Base-by-base conservation (phyloP, 2,329 filamentous ascomycete genomes). In the Stagonosporopsis cucurbitacearum region DNA sequence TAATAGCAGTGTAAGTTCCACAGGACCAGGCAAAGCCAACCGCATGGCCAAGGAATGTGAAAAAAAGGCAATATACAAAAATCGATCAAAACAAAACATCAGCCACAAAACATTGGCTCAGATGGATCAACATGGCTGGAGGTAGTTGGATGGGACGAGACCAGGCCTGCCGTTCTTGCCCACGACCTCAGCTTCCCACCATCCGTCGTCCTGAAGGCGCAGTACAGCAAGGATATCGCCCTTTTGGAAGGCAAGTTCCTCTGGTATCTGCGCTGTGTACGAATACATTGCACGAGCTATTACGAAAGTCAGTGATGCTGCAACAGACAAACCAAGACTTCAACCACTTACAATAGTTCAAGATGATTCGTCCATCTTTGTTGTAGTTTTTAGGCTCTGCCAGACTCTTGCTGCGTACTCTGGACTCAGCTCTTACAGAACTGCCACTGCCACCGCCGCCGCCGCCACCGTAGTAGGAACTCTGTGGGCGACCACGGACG, bases 101-200 rank as follows among this genome's bases (percentile, higher is more conserved):
- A n/a, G n/a, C n/a, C 40, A 23, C 7, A 28, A 26, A 9, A 9
- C 13, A 5, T 20, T 35, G 15, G 20, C 33, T 30, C 46, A 45
- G 22, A 20, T 28, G 26, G 36, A 26, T 63, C 67, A 80, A 65
- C 84, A 85, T 50, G 80, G 79, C 74, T 88, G 86, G 52, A 89
- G 71, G 68, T 89, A 89, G 73, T 89, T 89, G 63, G 84, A 87
- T 2, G 86, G 86, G 47, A 89, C 86, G 64, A 89, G 76, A 22
- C 86, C 86, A 15, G 82, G 75, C 36, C 78, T 74, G 8, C 80
- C 81, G 36, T 78, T 78, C 66, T 81, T 82, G 19, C 88, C 88
- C 41, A 93, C 90, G 36, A 97, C 86, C 75, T 97, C 94, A 12
- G 96, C 96, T 79, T 99, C 95, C 95, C 96, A 99, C 95, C 95